Percentiles rank a stretch among this genome's conserved stretches.
Evolutionary conservation across 345 rosid species (phyloP).

Genomic region (Euphorbia tirucalli): DNA sequence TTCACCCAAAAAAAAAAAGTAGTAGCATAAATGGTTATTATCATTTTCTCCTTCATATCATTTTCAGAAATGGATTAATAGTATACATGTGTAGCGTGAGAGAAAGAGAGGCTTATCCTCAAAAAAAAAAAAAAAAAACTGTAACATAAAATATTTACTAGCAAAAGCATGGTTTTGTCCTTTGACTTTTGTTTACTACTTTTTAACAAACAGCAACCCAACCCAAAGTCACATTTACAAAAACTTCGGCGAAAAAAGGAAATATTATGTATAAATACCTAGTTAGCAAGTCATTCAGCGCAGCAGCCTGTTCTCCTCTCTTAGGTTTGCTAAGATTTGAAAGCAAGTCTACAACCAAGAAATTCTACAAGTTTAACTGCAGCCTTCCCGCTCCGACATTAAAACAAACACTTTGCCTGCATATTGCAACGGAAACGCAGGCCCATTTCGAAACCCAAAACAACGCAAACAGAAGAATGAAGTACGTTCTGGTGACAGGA

Average conservation of each 20-base stretch:
- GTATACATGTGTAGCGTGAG: no score
- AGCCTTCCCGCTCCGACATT: slow-evolving; percentile 43
- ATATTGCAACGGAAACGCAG: neutral
- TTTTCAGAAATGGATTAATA: neutral
- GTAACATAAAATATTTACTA: neutral
- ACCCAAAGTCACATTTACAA: neutral
- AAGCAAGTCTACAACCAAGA: neutral
- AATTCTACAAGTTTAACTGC: neutral
- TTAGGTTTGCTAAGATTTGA: slow-evolving; percentile 17
- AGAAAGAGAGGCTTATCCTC: neutral
- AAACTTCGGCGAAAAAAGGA: neutral
- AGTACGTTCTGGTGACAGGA: slow-evolving; percentile 90
- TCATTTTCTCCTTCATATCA: neutral
- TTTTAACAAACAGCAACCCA: neutral
- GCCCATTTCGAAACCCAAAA: neutral
- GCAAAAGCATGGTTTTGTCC: neutral
- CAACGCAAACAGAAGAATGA: slow-evolving; percentile 42
- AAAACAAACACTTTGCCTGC: slow-evolving; percentile 42
- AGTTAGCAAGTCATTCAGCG: neutral
- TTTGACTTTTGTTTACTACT: no score
- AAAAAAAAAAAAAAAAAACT: no score
- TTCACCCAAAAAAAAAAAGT: no score
- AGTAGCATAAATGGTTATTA: no score
- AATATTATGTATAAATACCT: slow-evolving; percentile 12
- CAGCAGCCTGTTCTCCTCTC: slow-evolving; percentile 7